Evolutionary conservation across 805 yeast species (phyloP), one percentile per base, ranked within the genome.

Genomic region (Komagataella kurtzmanii): DNA sequence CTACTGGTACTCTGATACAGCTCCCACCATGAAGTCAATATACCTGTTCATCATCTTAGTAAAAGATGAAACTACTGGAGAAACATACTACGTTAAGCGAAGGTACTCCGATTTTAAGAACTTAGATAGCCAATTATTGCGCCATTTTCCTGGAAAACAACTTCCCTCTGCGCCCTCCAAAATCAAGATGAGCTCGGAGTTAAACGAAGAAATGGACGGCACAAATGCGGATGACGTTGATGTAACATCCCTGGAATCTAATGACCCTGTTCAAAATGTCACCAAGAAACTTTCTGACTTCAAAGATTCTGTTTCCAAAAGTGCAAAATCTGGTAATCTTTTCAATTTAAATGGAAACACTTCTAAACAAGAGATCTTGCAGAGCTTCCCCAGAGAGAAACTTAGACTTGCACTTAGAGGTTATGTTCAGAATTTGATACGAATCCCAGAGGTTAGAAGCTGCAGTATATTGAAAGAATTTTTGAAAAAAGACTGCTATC

Each of bases 381-480:
- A 6, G 64, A 61, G 44, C 69, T 19, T 86, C 30, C 77, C 81
- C 2, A 74, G 95, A 24, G 98, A 91, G 63, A 82, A 80, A 56
- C 75, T 88, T 57, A 71, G 98, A 46, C 72, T 88, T 7, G 78
- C 95, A 0, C 70, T 91, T 47, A 72, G 97, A 48, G 86, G 88
- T 0, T 91, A 86, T 59, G 60, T 91, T 49, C 69, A 74, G 24
- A 63, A 73, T 1, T 64, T 90, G 17, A 59, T 77, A 7, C 68
- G 74, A 40, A 75, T 78, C 47, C 72, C 78, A 5, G 83, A 79
- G 48, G 73, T 88, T 0, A 69, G 80, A 1, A 73, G 75, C 49
- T 76, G 81, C 45, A 66, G 70, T 0, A 65, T 71, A 3, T 70
- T 89, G 47, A 61, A 69, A 24, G 72, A 72, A 21, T 90, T 90